A percentile compares a stretch with the other conserved stretches of the same genome.
Conservation (phyloP, 805 yeast species). For the Sungouiozyma intestinalis region DNA sequence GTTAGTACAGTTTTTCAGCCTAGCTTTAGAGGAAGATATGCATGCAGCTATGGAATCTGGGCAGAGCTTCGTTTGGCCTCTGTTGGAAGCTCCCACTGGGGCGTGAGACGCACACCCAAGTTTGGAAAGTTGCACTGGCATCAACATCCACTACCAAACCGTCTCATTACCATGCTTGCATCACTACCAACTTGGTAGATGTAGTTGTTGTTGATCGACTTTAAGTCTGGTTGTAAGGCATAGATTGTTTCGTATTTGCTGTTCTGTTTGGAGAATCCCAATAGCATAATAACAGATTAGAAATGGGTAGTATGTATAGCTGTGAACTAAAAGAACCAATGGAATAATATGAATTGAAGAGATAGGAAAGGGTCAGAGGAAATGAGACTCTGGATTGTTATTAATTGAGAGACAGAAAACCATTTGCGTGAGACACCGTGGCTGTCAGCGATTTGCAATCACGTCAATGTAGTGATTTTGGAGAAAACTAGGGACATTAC, state of each 20-base stretch:
- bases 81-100: background rate
- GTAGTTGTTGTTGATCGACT: too few relatives aligned
- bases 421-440: too few relatives aligned
- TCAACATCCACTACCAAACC: background rate
- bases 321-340: background rate
- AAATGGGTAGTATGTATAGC: conserved; percentile 63
- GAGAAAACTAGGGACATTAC: too few relatives aligned
- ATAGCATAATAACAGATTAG: conserved; percentile 29
- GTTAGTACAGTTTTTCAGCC: too few relatives aligned
- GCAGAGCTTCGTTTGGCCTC: too few relatives aligned
- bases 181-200: background rate
- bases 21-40: too few relatives aligned
- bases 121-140: background rate
- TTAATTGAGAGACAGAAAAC: too few relatives aligned
- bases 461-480: too few relatives aligned
- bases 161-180: background rate
- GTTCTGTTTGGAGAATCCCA: background rate
- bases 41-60: background rate
- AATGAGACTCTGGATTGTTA: too few relatives aligned
- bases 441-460: too few relatives aligned
- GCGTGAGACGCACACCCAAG: background rate
- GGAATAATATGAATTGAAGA: background rate
- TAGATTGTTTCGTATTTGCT: background rate
- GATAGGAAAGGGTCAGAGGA: too few relatives aligned
- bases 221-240: background rate